phyloP scores from a whole-genome alignment of 176 grass and related monocot species.

The Lolium perenne region DNA sequence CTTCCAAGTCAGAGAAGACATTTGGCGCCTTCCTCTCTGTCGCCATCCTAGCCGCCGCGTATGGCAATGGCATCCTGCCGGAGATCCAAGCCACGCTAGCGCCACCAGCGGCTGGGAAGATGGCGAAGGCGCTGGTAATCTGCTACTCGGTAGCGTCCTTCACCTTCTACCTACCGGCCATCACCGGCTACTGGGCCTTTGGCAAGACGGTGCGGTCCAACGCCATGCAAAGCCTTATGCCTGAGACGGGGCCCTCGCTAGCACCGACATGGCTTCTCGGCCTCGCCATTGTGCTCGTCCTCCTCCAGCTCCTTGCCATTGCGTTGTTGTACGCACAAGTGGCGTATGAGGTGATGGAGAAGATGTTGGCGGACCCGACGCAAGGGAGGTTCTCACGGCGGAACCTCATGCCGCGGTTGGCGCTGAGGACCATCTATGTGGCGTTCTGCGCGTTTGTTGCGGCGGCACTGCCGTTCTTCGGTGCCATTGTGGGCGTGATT shows the following conservation, averaged over 20 bases:
- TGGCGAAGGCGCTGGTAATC: slow-evolving; percentile 76
- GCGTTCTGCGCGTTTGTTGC: slow-evolving; percentile 60
- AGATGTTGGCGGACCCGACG: slow-evolving; percentile 53
- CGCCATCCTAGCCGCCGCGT: slow-evolving; percentile 77
- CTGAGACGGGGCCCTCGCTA: slow-evolving; percentile 60
- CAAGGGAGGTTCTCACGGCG: slow-evolving; percentile 62
- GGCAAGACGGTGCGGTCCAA: slow-evolving; percentile 78
- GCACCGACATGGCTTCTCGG: slow-evolving; percentile 85
- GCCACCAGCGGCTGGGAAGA: slow-evolving; percentile 79
- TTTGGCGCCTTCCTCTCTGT: slow-evolving; percentile 75
- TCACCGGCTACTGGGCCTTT: slow-evolving; percentile 91
- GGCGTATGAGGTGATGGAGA: slow-evolving; percentile 88
- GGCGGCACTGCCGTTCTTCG: slow-evolving; percentile 86
- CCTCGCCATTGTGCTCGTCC: slow-evolving; percentile 67
- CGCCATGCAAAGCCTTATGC: slow-evolving; percentile 78
- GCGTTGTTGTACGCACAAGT: slow-evolving; percentile 77
- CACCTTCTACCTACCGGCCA: slow-evolving; percentile 70
- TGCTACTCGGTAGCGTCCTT: slow-evolving; percentile 76
- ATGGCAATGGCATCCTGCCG: slow-evolving; percentile 84
- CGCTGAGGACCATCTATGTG: slow-evolving; percentile 62
- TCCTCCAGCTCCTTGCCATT: slow-evolving; percentile 90
- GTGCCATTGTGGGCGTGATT: slow-evolving; percentile 73
- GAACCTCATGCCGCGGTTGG: slow-evolving; percentile 66
- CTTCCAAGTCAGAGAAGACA: slow-evolving; percentile 56
- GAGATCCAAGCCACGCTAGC: slow-evolving; percentile 95